Evolutionary conservation across 2,329 filamentous ascomycete genomes (phyloP).

Genomic region (Fusarium dimerum): DNA sequence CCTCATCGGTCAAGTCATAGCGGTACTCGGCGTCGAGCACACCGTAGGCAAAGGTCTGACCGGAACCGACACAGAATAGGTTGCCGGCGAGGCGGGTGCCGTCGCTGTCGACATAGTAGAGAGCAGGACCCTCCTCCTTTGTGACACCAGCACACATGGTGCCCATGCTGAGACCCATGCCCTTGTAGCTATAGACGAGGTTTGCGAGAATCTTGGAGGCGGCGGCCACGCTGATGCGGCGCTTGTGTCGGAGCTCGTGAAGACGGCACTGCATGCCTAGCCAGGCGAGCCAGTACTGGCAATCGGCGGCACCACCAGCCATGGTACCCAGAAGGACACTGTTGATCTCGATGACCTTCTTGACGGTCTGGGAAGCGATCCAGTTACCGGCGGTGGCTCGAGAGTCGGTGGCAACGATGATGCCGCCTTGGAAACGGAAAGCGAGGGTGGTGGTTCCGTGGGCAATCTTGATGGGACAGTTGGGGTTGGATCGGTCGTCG

Average conservation of each 20-base stretch:
- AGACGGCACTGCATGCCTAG: conserved; percentile 98
- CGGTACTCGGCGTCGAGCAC: conserved; percentile 94
- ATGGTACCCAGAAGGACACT: conserved; percentile 92
- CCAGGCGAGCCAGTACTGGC: conserved; percentile 99
- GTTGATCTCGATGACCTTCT: conserved; percentile 99
- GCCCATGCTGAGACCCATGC: conserved; percentile 97
- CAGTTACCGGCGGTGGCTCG: conserved; percentile 96
- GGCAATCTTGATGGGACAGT: conserved; percentile 98
- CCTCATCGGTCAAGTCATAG: conserved; percentile 84
- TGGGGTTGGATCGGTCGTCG: conserved; percentile 94
- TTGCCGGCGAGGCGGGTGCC: conserved; percentile 91
- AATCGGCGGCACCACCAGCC: conserved; percentile 98
- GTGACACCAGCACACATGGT: conserved; percentile 99
- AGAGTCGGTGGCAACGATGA: conserved; percentile 97
- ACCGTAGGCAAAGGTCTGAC: conserved; percentile 98
- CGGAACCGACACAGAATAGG: conserved; percentile 96
- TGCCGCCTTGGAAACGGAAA: conserved; percentile 97
- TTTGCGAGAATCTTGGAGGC: conserved; percentile 99
- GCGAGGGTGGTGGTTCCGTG: conserved; percentile 98
- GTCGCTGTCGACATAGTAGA: conserved; percentile 97
- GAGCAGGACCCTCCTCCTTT: conserved; percentile 89
- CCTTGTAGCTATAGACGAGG: conserved; percentile 97
- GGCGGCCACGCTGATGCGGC: conserved; percentile 94
- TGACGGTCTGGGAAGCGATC: conserved; percentile 99
- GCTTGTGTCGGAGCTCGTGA: conserved; percentile 98